These are phyloP conservation scores for Cercospora sp. DNA, from an alignment of 2,329 filamentous ascomycete species.

Conservation along the genomic window DNA sequence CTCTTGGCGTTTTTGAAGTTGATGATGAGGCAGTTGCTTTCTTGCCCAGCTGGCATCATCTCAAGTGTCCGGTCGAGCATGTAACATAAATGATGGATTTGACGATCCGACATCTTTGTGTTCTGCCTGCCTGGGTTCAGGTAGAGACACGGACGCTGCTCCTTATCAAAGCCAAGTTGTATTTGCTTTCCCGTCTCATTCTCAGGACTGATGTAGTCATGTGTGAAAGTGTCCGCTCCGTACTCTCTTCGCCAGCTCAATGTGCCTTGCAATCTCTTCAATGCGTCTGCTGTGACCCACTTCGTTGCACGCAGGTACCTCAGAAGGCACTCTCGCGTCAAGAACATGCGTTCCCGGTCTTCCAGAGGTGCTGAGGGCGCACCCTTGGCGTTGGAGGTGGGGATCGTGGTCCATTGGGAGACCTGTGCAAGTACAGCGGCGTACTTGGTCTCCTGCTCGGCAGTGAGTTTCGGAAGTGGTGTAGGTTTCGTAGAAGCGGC, in stretches of 20 bases:
- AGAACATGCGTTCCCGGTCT: slow-evolving; percentile 81
- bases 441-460: slow-evolving; percentile 82
- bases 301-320: slow-evolving; percentile 93
- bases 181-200: slow-evolving; percentile 97
- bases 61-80: slow-evolving; percentile 92
- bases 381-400: slow-evolving; percentile 61
- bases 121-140: slow-evolving; percentile 89
- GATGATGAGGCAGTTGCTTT: slow-evolving; percentile 82
- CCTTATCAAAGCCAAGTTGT: slow-evolving; percentile 81
- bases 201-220: slow-evolving; percentile 87
- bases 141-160: slow-evolving; percentile 85
- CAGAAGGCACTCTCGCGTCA: slow-evolving; percentile 87
- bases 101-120: slow-evolving; percentile 79
- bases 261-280: slow-evolving; percentile 77
- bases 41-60: slow-evolving; percentile 81
- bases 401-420: slow-evolving; percentile 69
- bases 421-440: slow-evolving; percentile 70
- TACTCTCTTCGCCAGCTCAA: slow-evolving; percentile 90
- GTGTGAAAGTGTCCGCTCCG: slow-evolving; percentile 73
- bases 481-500: slow-evolving; percentile 57
- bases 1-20: slow-evolving; percentile 83
- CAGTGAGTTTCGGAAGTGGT: slow-evolving; percentile 61
- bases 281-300: slow-evolving; percentile 75
- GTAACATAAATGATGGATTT: slow-evolving; percentile 91
- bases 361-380: slow-evolving; percentile 64